Percentiles rank a stretch among this genome's conserved stretches.
Evolutionary conservation across 2,329 filamentous ascomycete species (phyloP).

Genomic region (Beauveria varroae): DNA sequence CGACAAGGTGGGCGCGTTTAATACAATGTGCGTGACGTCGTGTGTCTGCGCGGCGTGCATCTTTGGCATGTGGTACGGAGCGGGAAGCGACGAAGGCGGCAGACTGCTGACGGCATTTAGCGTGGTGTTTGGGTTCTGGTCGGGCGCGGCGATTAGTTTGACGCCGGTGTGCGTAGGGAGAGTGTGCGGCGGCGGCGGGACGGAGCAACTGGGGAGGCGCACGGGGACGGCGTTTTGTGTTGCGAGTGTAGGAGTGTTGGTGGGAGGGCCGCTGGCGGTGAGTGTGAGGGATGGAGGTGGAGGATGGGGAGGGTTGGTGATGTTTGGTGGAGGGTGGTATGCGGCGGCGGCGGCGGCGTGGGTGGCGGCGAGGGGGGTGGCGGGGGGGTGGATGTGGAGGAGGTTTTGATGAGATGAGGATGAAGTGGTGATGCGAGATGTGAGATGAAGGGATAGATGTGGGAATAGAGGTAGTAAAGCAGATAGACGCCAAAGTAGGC

Average conservation of each 20-base stretch:
- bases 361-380: slow-evolving; percentile 16
- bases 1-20: slow-evolving; percentile 62
- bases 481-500: too few relatives aligned
- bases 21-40: slow-evolving; percentile 56
- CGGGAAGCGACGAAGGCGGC: slow-evolving; percentile 27
- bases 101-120: slow-evolving; percentile 52
- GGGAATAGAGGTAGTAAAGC: too few relatives aligned
- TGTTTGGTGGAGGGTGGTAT: slow-evolving; percentile 44
- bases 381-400: slow-evolving; percentile 15
- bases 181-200: slow-evolving; percentile 54
- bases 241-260: slow-evolving; percentile 51
- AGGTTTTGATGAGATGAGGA: not conserved
- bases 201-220: slow-evolving; percentile 60
- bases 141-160: slow-evolving; percentile 60
- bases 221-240: slow-evolving; percentile 64
- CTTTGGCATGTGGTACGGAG: slow-evolving; percentile 55
- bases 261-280: slow-evolving; percentile 52
- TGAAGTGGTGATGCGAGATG: too few relatives aligned
- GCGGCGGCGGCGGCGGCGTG: slow-evolving; percentile 30
- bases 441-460: too few relatives aligned
- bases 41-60: slow-evolving; percentile 34
- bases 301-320: slow-evolving; percentile 47
- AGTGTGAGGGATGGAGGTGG: slow-evolving; percentile 37
- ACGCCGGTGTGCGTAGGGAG: slow-evolving; percentile 67
- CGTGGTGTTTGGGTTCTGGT: slow-evolving; percentile 62